These are phyloP conservation scores for Diaporthe sp. DNA, from an alignment of 2,329 filamentous ascomycete species.

Conservation along the genomic window DNA sequence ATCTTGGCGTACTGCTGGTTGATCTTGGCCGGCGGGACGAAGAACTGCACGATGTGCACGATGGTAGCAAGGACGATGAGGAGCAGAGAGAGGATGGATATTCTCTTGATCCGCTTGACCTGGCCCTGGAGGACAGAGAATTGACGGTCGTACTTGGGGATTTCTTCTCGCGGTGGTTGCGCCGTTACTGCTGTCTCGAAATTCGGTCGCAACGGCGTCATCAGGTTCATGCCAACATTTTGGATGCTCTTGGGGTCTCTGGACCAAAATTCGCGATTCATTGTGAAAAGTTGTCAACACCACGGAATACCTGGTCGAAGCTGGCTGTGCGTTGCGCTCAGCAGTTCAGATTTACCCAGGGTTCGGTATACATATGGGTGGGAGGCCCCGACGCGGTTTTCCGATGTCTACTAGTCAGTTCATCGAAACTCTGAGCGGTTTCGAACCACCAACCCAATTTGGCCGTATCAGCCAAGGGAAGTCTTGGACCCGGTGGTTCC, in stretches of 20 bases:
- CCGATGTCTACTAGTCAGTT: constrained; percentile 10
- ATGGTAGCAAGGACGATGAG: constrained; percentile 1
- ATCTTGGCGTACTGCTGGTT: constrained; percentile 16
- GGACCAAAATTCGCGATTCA: constrained; percentile 6
- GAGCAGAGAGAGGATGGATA: not conserved
- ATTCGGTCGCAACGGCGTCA: not conserved
- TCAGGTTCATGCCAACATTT: constrained; percentile 14
- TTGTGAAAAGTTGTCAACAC: not conserved
- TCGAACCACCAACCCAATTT: constrained; percentile 13
- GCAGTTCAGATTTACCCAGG: not conserved
- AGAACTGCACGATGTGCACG: constrained; percentile 16
- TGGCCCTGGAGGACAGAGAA: not conserved
- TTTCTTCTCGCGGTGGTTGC: not conserved
- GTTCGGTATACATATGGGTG: not conserved
- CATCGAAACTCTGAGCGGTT: constrained; percentile 18
- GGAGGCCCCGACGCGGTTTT: not conserved
- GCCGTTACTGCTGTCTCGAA: not conserved
- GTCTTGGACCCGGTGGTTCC: not conserved
- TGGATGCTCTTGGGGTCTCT: constrained; percentile 12
- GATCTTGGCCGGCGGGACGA: constrained; percentile 4
- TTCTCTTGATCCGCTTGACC: constrained; percentile 9
- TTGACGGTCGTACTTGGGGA: not conserved
- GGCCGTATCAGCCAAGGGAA: constrained; percentile 3
- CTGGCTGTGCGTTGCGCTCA: not conserved
- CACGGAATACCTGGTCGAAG: not conserved